Evolutionary conservation across 306 rosid genomes (phyloP), one percentile per base, ranked within the genome.

Genomic region (Clitoria ternatea): DNA sequence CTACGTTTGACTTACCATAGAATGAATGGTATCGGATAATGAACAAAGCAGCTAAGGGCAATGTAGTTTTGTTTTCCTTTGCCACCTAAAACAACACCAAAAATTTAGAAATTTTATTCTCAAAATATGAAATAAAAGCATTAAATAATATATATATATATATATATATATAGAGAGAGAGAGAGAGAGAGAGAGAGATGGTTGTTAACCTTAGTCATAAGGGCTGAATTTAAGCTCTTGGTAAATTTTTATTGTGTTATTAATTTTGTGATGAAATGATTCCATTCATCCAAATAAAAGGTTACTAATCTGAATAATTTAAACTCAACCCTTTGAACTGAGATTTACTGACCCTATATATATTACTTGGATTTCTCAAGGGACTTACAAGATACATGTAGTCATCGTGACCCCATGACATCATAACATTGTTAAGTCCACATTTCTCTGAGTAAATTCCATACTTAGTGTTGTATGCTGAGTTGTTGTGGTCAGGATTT

Each of bases 341-440:
- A n/a, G n/a, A n/a, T n/a, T n/a, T n/a, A n/a, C n/a, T n/a, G n/a
- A n/a, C n/a, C n/a, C n/a, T n/a, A n/a, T n/a, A 27, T 1, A 4
- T 20, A 13, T 48, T 53, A 47, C 1, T 35, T 47, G 15, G 57
- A 8, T n/a, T 69, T 70, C 48, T 2, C 12, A 42, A 32, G 49
- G 55, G 17, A n/a, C 64, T 49, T 87, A 89, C 97, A 75, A 91
- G 70, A 53, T 89, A 89, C 98, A 92, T 89, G 72, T 92, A 92
- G 62, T 92, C 98, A 69, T 87, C 98, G 14, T 92, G 96, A 45
- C 98, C 97, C 96, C 94, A 92, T 12, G 98, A 92, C 96, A 89
- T 89, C 86, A 89, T 24, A 8, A 89, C 92, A 24, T 85, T 91
- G 83, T 83, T 50, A 15, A 91, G 96, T 53, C 97, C 96, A 72